Base-by-base conservation (phyloP, 1,139 yeast species). In the Suhomyces yuchorum region DNA sequence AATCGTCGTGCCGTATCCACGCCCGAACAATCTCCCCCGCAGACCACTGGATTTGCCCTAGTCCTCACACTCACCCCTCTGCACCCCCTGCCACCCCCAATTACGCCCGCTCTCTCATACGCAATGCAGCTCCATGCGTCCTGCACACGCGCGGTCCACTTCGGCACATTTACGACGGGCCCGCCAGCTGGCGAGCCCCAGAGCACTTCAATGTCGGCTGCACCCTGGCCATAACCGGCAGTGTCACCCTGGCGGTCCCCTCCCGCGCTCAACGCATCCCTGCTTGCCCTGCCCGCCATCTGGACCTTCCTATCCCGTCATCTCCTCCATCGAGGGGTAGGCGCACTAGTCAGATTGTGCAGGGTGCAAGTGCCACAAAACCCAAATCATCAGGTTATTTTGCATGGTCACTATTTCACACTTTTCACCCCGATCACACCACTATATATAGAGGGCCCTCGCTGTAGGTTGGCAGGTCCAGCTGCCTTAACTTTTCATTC, bases 341-440 rank as follows among this genome's bases (percentile, higher is more conserved):
- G 15, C 37, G 41, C 40, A 37, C 45, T 37, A 42, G 45, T 30
- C 45, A 30, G 37, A 37, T 37, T 32, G 45, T 42, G 32, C 45
- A 19, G 40, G 41, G 33, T 19, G 19, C 26, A 35, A 14, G 35
- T n/a, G 26, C n/a, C 43, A 41, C 48, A 45, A 45, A 45, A 41
- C 36, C 36, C 11, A 18, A 42, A 42, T 37, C 45, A 43, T 43
- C 46, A 43, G 34, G 37, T 26, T 39, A 44, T 38, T 43, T 19
- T 15, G 26, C 28, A 12, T 26, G 45, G 48, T 46, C 48, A 46
- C 40, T 46, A 46, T 41, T 45, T 46, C 48, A 46, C 48, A 42
- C 48, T 41, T 46, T 46, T 41, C 48, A 41, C 24, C 39, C 39
- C 42, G 42, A 46, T 46, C 48, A 42, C 45, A 41, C 48, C 48